Base-by-base conservation (phyloP, 1,284 basidiomycete genomes). In the Malassezia slooffiae region DNA sequence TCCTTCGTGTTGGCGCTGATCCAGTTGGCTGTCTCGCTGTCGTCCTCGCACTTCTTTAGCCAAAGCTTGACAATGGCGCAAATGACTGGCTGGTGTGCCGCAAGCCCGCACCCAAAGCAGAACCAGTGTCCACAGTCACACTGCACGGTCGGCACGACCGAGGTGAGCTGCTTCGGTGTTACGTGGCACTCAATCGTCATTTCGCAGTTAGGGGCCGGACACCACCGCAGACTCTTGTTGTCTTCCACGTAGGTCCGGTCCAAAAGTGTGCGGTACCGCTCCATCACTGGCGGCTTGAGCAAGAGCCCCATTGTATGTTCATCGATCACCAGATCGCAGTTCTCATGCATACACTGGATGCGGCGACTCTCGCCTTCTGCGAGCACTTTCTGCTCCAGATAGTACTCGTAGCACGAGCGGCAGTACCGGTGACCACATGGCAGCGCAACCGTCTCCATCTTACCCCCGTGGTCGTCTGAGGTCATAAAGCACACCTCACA, bases 1-100 rank as follows among this genome's bases (percentile, higher is more conserved):
- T 97, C 91, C 74, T 97, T 96, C 38, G 91, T 97, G 70, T 97
- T 95, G 57, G 89, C 95, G 76, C 85, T 87, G 74, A 97, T 90
- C 91, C 91, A 97, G 70, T 97, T 96, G 29, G 89, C 87, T 17
- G 91, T 97, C 75, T 97, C 93, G 56, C 84, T 88, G 68, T 97
- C 91, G 70, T 97, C 91, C 43, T 81, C 80, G 71, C 91, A 96
- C 72, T 97, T 97, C 77, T 85, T 87, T 62, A 93, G 73, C 93
- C 93, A 97, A 72, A 88, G 77, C 74, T 78, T 83, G 58, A 89
- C 86, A 20, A 93, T 81, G 9, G 74, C 75, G 72, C 91, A 97
- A 36, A 93, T 78, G 33, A 91, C 80, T 0, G 91, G 91, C 22
- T 88, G 78, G 69, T 97, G 91, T 62, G 91, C 88, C 53, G 55